Base-by-base conservation (phyloP, 2,329 filamentous ascomycete genomes). In the Verticillium nonalfalfae region DNA sequence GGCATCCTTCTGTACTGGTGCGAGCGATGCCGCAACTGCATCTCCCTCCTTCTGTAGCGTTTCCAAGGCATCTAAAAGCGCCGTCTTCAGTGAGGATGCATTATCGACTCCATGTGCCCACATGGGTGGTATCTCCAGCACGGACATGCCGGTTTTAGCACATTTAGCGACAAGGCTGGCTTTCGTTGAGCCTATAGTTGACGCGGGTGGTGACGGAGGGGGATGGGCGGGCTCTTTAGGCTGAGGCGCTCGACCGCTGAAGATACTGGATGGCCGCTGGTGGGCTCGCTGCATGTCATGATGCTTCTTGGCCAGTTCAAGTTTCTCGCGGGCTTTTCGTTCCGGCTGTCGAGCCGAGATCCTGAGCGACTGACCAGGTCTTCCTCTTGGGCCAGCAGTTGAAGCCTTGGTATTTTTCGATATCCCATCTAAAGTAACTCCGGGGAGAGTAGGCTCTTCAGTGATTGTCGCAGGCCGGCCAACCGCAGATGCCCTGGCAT, bases 81-180 rank as follows among this genome's bases (percentile, higher is more conserved):
- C 72, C 54, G 67, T 61, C 54, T 73, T 70, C 36, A 73, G 62
- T 14, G 73, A 75, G 10, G 73, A 73, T 45, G 66, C 58, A 38
- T 64, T 70, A 52, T 66, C 67, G 14, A 65, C 60, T 7, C 69
- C 69, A 58, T 70, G 64, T 55, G 64, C 69, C 56, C 72, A 71
- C n/a, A 68, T 66, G 34, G 65, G 71, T 13, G 73, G 72, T 4
- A 74, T 63, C 26, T 69, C 69, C 21, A 68, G 68, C 3, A n/a
- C 57, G 5, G 57, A 39, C 57, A 58, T 50, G 21, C 38, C 38
- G 14, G 50, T 2, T 13, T 21, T 18, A 34, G 21, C 7, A 26
- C n/a, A 13, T n/a, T 50, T 26, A 11, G 45, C 7, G 2, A 50
- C 7, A 10, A 18, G 9, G 21, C 10, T 7, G 7, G 18, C 45